Conservation (phyloP, 31 red algal species). For the Pterothamnion heteromorphum region DNA sequence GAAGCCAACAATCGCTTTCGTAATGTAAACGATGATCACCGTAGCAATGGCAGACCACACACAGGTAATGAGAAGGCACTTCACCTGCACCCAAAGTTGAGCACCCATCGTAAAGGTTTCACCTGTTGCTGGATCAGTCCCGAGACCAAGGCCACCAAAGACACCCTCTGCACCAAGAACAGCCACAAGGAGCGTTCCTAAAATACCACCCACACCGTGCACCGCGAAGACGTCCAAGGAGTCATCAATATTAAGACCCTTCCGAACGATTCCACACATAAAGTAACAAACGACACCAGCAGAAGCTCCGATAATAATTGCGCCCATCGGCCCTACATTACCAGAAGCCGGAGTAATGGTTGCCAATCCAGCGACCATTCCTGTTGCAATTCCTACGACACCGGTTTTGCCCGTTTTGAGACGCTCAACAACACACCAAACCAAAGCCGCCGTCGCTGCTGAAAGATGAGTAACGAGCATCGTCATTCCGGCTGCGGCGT, state of each 20-base stretch:
- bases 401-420: neutral
- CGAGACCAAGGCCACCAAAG: neutral
- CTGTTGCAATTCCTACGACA: neutral
- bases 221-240: neutral
- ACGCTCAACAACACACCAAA: neutral
- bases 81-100: neutral
- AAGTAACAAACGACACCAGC: neutral
- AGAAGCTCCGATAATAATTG: neutral
- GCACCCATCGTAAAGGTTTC: too few species aligned
- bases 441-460: neutral
- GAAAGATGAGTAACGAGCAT: neutral
- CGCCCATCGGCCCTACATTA: neutral
- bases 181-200: neutral
- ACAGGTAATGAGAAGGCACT: neutral
- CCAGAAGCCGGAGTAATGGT: neutral
- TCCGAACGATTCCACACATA: neutral
- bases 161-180: neutral
- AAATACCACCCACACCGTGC: conserved; percentile 29
- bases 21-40: neutral
- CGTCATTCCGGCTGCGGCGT: neutral
- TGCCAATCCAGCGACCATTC: neutral
- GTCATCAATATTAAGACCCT: neutral
- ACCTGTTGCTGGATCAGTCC: too few species aligned
- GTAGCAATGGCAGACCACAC: neutral
- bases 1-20: neutral